Conservation (phyloP, 192 early-diverging fungal genomes). For the Lobosporangium transversale region DNA sequence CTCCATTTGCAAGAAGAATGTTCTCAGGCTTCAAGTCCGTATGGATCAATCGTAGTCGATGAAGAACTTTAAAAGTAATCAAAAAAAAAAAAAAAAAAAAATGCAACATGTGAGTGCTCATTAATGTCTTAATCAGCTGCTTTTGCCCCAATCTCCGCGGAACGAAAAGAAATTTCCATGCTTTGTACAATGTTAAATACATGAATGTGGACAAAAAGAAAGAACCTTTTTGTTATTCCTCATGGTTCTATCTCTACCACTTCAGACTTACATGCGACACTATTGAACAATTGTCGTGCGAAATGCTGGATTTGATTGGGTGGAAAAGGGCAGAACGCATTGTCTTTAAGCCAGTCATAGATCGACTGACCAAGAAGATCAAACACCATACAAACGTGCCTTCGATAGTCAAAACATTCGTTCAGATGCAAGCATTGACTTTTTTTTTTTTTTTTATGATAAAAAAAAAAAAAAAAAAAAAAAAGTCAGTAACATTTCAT, state of each 20-base stretch:
- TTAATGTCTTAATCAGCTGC: too few relatives aligned
- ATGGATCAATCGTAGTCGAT: conserved; percentile 88
- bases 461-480: conserved; percentile 5
- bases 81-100: not conserved
- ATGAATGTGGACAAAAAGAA: too few relatives aligned
- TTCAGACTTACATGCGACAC: conserved; percentile 87
- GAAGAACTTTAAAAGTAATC: conserved; percentile 69
- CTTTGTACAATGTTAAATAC: too few relatives aligned
- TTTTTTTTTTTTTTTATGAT: not conserved
- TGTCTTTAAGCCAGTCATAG: conserved; percentile 97
- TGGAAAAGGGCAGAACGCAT: conserved; percentile 90
- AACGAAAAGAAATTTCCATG: too few relatives aligned
- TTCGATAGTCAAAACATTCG: conserved; percentile 86
- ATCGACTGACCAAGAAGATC: conserved; percentile 86
- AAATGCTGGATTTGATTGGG: conserved; percentile 85
- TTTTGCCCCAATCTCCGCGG: too few relatives aligned
- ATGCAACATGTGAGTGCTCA: not conserved
- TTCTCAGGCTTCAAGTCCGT: conserved; percentile 99
- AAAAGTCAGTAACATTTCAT: too few relatives aligned
- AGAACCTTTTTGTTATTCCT: too few relatives aligned
- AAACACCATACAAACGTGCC: conserved; percentile 99
- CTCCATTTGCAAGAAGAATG: conserved; percentile 79
- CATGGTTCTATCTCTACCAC: too few relatives aligned
- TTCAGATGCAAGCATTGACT: conserved; percentile 91
- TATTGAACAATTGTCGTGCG: conserved; percentile 83